A percentile compares a stretch with the other conserved stretches of the same genome.
These are phyloP conservation scores for Galerina sulciceps DNA, from an alignment of 768 basidiomycete species.

Conservation along the genomic window DNA sequence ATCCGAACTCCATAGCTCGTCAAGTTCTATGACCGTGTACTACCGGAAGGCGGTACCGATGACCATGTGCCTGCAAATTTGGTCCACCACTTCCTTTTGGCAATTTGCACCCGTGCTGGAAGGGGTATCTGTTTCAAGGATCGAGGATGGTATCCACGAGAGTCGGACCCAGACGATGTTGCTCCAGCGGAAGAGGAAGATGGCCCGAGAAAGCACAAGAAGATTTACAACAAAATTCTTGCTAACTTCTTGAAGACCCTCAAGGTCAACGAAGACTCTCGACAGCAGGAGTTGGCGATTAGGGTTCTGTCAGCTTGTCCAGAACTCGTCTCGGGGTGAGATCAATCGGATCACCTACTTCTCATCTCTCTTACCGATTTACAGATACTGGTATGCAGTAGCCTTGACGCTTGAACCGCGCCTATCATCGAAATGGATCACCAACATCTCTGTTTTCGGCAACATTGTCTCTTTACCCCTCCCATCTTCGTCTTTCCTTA, in stretches of 20 bases:
- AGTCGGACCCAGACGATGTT: constrained; percentile 40
- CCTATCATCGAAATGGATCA: constrained; percentile 88
- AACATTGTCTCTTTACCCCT: constrained; percentile 78
- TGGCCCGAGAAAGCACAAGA: constrained; percentile 37
- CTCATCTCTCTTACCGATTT: not conserved
- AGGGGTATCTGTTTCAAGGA: constrained; percentile 87
- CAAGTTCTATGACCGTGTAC: constrained; percentile 72
- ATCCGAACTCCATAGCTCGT: constrained; percentile 49
- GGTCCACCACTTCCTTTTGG: constrained; percentile 85
- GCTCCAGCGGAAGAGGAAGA: constrained; percentile 40
- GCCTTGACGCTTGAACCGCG: constrained; percentile 83
- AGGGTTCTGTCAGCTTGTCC: constrained; percentile 85
- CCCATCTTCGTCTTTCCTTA: constrained; percentile 64
- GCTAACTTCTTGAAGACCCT: constrained; percentile 72
- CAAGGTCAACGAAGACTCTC: constrained; percentile 87
- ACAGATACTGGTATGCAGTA: constrained; percentile 73
- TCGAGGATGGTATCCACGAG: constrained; percentile 88
- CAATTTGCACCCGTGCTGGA: constrained; percentile 81
- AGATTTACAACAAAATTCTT: constrained; percentile 83
- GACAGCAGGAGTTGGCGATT: constrained; percentile 83
- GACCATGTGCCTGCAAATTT: constrained; percentile 76
- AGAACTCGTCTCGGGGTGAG: constrained; percentile 81
- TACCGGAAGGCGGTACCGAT: constrained; percentile 48
- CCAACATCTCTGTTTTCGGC: constrained; percentile 84
- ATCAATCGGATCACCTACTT: constrained; percentile 4